phyloP scores from a whole-genome alignment of 306 rosid genomes.

The Senna siamea region DNA sequence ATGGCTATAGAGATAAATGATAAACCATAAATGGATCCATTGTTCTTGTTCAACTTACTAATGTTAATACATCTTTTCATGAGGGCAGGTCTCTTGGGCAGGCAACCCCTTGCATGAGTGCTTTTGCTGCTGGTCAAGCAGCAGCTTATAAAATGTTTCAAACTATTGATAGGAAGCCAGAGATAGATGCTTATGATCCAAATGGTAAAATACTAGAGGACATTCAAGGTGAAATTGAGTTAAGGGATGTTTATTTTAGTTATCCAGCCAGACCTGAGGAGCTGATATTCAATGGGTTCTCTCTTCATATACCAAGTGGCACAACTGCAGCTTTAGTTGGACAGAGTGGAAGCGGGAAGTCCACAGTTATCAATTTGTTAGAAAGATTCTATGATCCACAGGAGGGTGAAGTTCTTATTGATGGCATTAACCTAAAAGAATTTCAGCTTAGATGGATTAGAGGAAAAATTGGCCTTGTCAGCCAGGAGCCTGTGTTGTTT shows the following conservation, averaged over 20 bases:
- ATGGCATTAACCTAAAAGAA: constrained; percentile 65
- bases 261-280: constrained; percentile 84
- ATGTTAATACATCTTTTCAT: not conserved
- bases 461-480: constrained; percentile 78
- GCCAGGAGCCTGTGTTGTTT: constrained; percentile 84
- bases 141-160: constrained; percentile 86
- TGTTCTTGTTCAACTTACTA: constrained; percentile 19
- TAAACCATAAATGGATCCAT: not conserved
- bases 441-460: constrained; percentile 80
- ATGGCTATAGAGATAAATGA: not conserved
- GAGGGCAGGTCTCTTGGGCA: constrained; percentile 77
- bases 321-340: constrained; percentile 79
- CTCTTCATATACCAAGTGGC: constrained; percentile 62
- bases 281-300: constrained; percentile 68
- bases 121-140: constrained; percentile 84
- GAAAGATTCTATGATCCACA: constrained; percentile 83
- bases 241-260: constrained; percentile 64
- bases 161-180: constrained; percentile 74
- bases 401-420: constrained; percentile 74
- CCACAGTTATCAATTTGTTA: constrained; percentile 74
- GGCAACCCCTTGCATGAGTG: constrained; percentile 71
- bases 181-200: constrained; percentile 62
- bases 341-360: constrained; percentile 88
- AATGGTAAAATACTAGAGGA: constrained; percentile 61
- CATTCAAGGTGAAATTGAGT: constrained; percentile 65